phyloP scores from a whole-genome alignment of 2,329 filamentous ascomycete genomes.

The Clarireedia paspali region DNA sequence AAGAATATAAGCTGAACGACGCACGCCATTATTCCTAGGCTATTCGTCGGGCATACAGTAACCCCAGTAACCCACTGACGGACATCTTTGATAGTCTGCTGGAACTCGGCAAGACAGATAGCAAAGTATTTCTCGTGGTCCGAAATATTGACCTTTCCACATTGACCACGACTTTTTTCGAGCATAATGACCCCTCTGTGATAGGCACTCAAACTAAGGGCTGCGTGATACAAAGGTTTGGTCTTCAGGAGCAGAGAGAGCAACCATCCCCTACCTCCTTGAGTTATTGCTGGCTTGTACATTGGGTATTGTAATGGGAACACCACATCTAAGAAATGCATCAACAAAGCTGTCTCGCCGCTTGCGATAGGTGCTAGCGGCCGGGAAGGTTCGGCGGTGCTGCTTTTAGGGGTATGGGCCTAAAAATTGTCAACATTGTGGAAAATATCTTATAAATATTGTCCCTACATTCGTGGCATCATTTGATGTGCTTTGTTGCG shows the following conservation, averaged over 20 bases:
- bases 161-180: conserved; percentile 18
- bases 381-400: conserved; percentile 7
- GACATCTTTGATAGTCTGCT: conserved; percentile 24
- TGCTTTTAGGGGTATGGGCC: neutral
- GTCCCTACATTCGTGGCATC: neutral
- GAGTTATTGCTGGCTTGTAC: conserved; percentile 46
- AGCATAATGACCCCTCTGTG: conserved; percentile 30
- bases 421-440: neutral
- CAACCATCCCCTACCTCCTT: conserved; percentile 55
- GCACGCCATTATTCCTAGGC: conserved; percentile 37
- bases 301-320: conserved; percentile 58
- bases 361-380: conserved; percentile 22
- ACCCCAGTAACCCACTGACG: conserved; percentile 11
- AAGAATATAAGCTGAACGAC: conserved; percentile 48
- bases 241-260: conserved; percentile 44
- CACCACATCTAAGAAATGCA: conserved; percentile 55
- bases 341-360: conserved; percentile 39
- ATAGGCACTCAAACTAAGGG: conserved; percentile 47
- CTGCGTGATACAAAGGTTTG: conserved; percentile 49
- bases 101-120: conserved; percentile 13
- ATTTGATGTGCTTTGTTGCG: neutral
- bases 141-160: conserved; percentile 8
- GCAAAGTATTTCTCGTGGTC: conserved; percentile 25
- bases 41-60: conserved; percentile 12
- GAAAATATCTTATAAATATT: neutral